These are phyloP conservation scores for Hygrophila difformis DNA, from an alignment of 257 asterid species.

Conservation along the genomic window DNA sequence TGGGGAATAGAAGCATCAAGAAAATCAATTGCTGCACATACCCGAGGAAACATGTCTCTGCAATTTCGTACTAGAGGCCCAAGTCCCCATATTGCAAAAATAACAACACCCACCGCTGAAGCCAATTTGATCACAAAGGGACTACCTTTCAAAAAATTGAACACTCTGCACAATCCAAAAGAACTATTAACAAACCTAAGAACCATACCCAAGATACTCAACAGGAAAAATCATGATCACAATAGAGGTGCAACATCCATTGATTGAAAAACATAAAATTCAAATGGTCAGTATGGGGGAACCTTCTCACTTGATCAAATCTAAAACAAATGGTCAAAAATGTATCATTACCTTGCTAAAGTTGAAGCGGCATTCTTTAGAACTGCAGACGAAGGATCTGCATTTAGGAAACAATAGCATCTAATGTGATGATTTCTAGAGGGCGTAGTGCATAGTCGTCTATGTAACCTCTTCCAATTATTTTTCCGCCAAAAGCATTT, in stretches of 20 bases:
- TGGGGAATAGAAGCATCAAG: no score
- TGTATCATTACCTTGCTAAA: slow-evolving; percentile 43
- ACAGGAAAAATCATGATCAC: slow-evolving; percentile 8
- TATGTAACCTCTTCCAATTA: slow-evolving; percentile 33
- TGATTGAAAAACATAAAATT: no score
- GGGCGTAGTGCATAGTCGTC: slow-evolving; percentile 32
- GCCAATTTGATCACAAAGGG: slow-evolving; percentile 46
- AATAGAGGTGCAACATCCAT: no score
- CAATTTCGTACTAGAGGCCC: slow-evolving; percentile 56
- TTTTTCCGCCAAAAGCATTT: slow-evolving; percentile 42
- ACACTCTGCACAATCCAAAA: slow-evolving; percentile 39
- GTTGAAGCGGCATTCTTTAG: slow-evolving; percentile 46
- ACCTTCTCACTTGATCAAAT: background rate
- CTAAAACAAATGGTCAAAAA: background rate
- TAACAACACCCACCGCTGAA: slow-evolving; percentile 55
- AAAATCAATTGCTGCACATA: slow-evolving; percentile 20
- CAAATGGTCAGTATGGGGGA: background rate
- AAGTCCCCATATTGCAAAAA: slow-evolving; percentile 82
- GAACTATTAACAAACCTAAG: slow-evolving; percentile 2
- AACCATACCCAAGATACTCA: background rate
- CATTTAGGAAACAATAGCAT: slow-evolving; percentile 55
- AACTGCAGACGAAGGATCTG: slow-evolving; percentile 33
- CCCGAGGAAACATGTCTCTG: slow-evolving; percentile 47
- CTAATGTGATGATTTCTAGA: slow-evolving; percentile 31
- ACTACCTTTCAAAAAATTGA: slow-evolving; percentile 34